Base-by-base conservation (phyloP, 352 stramenopile species). In the Pythium aphanidermatum region DNA sequence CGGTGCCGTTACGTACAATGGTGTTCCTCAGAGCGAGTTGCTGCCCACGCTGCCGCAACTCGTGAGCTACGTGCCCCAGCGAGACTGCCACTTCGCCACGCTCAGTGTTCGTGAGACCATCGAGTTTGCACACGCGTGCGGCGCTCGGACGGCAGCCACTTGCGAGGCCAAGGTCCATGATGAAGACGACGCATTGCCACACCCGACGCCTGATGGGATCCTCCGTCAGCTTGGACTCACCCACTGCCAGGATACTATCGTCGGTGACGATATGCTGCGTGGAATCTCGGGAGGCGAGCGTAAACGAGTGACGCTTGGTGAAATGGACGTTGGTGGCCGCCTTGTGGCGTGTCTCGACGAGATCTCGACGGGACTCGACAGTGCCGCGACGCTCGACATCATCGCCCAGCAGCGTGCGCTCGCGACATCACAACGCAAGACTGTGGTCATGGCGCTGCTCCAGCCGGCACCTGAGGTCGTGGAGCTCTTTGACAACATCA, bases 91-190 rank as follows among this genome's bases (percentile, higher is more conserved):
- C 69, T 63, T 79, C 28, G 60, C 90, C 9, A 70, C 80, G 16
- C 61, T 97, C 20, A 97, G 86, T 9, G 92, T 97, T 5, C 59
- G 83, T 24, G 91, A 98, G 59, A 98, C 92, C 13, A 82, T 97
- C 54, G 67, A 86, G 41, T 97, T 98, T 65, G 82, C 91, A 14
- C 92, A 92, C 60, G 74, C 89, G 52, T 96, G 82, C 50, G 24
- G 27, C 27, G 39, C 12, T 39, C 10, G 33, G 10, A 16, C 14
- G 39, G 27, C n/a, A n/a, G 29, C 29, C 27, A 32, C 49, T 13
- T 13, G 16, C 12, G 26, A 35, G 25, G 41, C 28, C 2, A 27
- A 38, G 1, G 2, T 25, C 6, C 31, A 31, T 14, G 16, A 60
- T 5, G 35, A 38, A 11, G 31, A n/a, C n/a, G n/a, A n/a, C 16